Evolutionary conservation across 2,329 filamentous ascomycete genomes (phyloP).

Genomic region (Epicoccum sorghinum): DNA sequence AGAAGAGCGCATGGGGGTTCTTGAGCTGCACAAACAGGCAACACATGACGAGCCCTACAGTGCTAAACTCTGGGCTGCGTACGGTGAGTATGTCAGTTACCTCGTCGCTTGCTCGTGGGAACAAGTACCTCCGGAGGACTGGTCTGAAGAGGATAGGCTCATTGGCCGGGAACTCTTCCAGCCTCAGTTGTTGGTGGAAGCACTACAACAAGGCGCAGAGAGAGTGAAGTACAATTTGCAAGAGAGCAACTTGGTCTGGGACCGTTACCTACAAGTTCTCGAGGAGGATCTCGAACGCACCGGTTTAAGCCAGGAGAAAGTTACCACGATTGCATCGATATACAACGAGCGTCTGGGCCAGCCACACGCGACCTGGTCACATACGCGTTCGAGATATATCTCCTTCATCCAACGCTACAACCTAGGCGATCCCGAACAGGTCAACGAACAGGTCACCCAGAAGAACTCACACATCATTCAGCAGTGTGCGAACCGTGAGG

Average conservation of each 20-base stretch:
- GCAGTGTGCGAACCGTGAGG: slow-evolving; percentile 68
- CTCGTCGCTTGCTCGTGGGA: slow-evolving; percentile 70
- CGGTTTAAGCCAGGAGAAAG: slow-evolving; percentile 58
- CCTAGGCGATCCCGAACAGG: slow-evolving; percentile 71
- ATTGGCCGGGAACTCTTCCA: slow-evolving; percentile 75
- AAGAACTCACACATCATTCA: slow-evolving; percentile 68
- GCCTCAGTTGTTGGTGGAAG: slow-evolving; percentile 67
- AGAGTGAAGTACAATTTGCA: slow-evolving; percentile 75
- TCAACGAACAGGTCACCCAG: slow-evolving; percentile 72
- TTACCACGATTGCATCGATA: slow-evolving; percentile 70
- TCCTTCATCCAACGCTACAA: slow-evolving; percentile 76
- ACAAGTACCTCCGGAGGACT: slow-evolving; percentile 52
- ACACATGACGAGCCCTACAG: slow-evolving; percentile 75
- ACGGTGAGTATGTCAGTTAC: slow-evolving; percentile 78
- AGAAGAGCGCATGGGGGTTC: slow-evolving; percentile 70
- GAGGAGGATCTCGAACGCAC: slow-evolving; percentile 68
- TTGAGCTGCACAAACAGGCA: slow-evolving; percentile 75
- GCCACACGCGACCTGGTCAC: slow-evolving; percentile 77
- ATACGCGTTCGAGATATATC: slow-evolving; percentile 76
- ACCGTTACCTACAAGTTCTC: slow-evolving; percentile 76
- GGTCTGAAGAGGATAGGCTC: slow-evolving; percentile 70
- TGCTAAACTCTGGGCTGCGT: slow-evolving; percentile 75
- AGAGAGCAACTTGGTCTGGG: slow-evolving; percentile 80
- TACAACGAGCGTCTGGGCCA: slow-evolving; percentile 72
- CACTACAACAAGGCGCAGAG: slow-evolving; percentile 75